A percentile compares a stretch with the other conserved stretches of the same genome.
Conservation (phyloP, 176 grass and related monocot genomes). For the Oryza coarctata region DNA sequence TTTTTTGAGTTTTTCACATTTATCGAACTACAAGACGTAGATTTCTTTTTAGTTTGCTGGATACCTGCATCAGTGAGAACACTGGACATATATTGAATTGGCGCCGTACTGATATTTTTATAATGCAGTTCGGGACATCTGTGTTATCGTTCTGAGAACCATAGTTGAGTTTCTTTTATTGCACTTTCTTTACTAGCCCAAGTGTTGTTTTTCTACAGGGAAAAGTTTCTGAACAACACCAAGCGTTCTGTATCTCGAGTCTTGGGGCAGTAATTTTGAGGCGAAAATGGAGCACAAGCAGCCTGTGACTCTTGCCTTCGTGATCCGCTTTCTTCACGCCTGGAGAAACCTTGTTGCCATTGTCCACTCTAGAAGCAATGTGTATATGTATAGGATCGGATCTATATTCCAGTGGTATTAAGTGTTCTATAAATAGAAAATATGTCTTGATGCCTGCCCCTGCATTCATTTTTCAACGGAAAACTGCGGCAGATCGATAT, state of each 20-base stretch:
- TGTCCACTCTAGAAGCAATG: constrained; percentile 10
- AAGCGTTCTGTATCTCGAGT: constrained; percentile 57
- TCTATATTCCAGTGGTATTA: neutral
- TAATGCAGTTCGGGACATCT: neutral
- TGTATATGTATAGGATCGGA: constrained; percentile 29
- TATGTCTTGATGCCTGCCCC: neutral
- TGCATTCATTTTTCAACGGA: neutral
- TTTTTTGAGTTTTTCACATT: neutral
- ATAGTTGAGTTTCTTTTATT: neutral
- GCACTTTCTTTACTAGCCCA: neutral
- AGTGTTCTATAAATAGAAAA: neutral
- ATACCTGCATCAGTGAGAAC: neutral
- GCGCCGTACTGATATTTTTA: neutral
- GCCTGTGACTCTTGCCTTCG: neutral
- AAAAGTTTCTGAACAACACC: constrained; percentile 63
- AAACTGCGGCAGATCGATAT: neutral
- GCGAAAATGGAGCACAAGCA: neutral
- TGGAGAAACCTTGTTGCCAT: neutral
- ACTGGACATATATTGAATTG: neutral
- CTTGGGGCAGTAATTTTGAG: constrained; percentile 51
- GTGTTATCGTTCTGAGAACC: neutral
- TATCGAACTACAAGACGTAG: neutral
- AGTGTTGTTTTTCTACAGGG: constrained; percentile 56
- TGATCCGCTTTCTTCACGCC: neutral
- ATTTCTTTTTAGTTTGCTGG: neutral